These are phyloP conservation scores for Cutaneotrichosporon mucoides DNA, from an alignment of 1,284 basidiomycete species.

Conservation along the genomic window DNA sequence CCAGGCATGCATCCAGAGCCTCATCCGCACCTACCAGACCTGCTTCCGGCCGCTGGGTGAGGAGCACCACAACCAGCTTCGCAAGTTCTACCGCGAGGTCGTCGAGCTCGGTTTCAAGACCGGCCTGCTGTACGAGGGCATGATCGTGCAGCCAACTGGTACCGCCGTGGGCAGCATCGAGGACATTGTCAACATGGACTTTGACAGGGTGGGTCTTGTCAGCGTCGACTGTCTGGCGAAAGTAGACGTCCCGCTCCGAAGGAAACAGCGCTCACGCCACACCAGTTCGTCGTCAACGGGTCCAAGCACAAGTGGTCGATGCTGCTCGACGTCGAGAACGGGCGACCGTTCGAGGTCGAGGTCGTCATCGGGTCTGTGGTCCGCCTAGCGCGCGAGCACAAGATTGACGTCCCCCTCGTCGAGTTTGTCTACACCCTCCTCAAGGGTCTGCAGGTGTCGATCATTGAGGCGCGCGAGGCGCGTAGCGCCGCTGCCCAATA, in stretches of 20 bases:
- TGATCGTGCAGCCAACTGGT: constrained; percentile 28
- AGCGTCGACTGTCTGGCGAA: background rate
- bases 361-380: constrained; percentile 43
- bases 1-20: constrained; percentile 38
- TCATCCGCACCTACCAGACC: constrained; percentile 33
- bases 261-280: background rate
- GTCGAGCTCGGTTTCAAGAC: constrained; percentile 34
- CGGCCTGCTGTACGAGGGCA: constrained; percentile 38
- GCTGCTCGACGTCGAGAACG: constrained; percentile 42
- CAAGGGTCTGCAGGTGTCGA: constrained; percentile 33
- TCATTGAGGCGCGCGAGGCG: constrained; percentile 4
- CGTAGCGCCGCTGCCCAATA: background rate
- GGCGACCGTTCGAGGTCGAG: constrained; percentile 47
- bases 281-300: constrained; percentile 9
- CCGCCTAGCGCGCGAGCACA: constrained; percentile 30
- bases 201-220: constrained; percentile 6
- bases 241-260: background rate
- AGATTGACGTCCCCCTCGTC: constrained; percentile 28
- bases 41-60: constrained; percentile 25
- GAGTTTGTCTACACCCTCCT: constrained; percentile 38
- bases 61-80: constrained; percentile 27
- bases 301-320: constrained; percentile 40
- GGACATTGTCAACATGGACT: constrained; percentile 11
- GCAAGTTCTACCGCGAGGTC: constrained; percentile 39
- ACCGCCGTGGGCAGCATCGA: constrained; percentile 21